Base-by-base conservation (phyloP, 2,329 filamentous ascomycete genomes). In the Nigrospora oryzae region DNA sequence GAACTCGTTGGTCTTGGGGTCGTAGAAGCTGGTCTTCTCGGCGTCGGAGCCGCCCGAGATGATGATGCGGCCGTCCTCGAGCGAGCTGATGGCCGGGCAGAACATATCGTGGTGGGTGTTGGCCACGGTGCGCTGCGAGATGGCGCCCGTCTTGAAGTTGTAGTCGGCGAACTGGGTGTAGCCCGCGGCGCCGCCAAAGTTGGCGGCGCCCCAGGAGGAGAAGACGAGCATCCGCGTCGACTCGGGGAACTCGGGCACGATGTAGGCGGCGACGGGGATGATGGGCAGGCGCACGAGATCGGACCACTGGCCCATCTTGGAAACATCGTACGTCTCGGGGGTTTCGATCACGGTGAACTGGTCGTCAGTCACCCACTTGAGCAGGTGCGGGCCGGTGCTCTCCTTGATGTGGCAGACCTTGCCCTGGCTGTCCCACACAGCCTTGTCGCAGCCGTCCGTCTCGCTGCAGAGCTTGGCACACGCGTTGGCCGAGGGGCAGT, bases 41-140 rank as follows among this genome's bases (percentile, higher is more conserved):
- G 66, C 64, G 48, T 65, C 61, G 13, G 63, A 60, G 3, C 73
- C 73, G 8, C 73, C 71, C 5, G 65, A 68, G 7, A 75, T 63
- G 13, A 75, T 50, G 5, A 70, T 59, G 11, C 60, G 59, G 3
- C 68, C 70, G 16, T 64, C 59, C 38, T 61, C 59, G 44, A 67
- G 63, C 3, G 64, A 45, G 11, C 61, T 65, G 17, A 73, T 67
- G 2, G 69, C 70, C 2, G 70, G 71, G 57, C 73, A 77, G 48
- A 74, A 67, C 57, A 73, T 73, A 49, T 73, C 67, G 46, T 67
- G 66, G 19, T 66, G 54, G 2, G 63, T 69, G 33, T 64, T 48
- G 5, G 43, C 17, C 11, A 48, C 40, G 35, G 40, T 38, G 2
- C 44, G 31, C 43, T 48, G 23, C 4, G 46, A 48, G n/a, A 46